These are phyloP conservation scores for Phylloporus rhodoxanthus DNA, from an alignment of 768 basidiomycete genomes.

Conservation along the genomic window DNA sequence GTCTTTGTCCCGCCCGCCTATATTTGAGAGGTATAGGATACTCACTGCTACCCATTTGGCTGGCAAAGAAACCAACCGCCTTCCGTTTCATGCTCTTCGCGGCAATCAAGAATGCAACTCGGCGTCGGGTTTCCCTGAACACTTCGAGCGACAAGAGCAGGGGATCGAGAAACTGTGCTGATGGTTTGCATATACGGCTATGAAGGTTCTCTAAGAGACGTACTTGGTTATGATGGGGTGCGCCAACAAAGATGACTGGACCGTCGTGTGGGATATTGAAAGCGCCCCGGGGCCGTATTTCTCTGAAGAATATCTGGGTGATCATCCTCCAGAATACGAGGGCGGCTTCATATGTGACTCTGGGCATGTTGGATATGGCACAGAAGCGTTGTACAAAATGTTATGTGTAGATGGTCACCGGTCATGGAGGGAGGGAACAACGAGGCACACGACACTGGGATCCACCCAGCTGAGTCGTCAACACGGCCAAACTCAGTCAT, in stretches of 20 bases:
- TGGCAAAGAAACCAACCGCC: constrained; percentile 74
- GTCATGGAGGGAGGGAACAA: constrained; percentile 10
- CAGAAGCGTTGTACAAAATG: constrained; percentile 4
- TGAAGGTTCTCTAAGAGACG: constrained; percentile 12
- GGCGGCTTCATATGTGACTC: constrained; percentile 57
- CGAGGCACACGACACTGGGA: background rate
- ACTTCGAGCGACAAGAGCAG: constrained; percentile 80
- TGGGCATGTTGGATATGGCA: constrained; percentile 17
- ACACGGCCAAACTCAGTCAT: constrained; percentile 24
- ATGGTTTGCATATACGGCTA: constrained; percentile 12
- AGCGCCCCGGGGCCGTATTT: constrained; percentile 88
- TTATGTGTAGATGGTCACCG: constrained; percentile 9
- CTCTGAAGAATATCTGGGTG: constrained; percentile 93
- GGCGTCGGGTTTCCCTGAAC: constrained; percentile 73
- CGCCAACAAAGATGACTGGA: constrained; percentile 88
- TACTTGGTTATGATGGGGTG: constrained; percentile 90
- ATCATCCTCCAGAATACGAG: constrained; percentile 82
- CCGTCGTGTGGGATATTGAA: constrained; percentile 91
- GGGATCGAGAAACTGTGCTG: constrained; percentile 81
- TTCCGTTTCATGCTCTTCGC: constrained; percentile 81
- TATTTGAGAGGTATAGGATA: constrained; percentile 2
- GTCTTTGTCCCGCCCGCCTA: constrained; percentile 5
- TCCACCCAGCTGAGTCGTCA: constrained; percentile 13
- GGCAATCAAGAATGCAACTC: constrained; percentile 83
- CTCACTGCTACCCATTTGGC: constrained; percentile 84